Percentiles rank a stretch among this genome's conserved stretches.
Evolutionary conservation across 139 green algal species (phyloP).

Genomic region (Volvox africanus): DNA sequence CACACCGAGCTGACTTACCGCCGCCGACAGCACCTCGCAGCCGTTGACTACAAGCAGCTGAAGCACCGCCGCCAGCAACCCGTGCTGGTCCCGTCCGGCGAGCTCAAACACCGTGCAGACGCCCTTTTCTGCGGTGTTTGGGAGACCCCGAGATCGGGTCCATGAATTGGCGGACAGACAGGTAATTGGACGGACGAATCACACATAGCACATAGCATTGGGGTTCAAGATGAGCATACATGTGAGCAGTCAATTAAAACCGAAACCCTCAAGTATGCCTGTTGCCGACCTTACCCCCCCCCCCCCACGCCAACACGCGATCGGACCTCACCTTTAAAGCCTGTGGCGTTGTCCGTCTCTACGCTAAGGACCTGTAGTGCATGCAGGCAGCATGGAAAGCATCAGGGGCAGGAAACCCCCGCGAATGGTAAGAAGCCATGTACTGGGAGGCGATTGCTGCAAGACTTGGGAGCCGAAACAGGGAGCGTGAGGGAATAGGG

Average conservation of each 20-base stretch:
- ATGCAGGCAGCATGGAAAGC: background rate
- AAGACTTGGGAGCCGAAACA: no score
- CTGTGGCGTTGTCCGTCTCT: constrained; percentile 34
- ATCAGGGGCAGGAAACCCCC: background rate
- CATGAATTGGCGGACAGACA: background rate
- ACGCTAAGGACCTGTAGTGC: constrained; percentile 75
- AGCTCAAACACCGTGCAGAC: constrained; percentile 88
- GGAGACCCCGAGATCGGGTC: background rate
- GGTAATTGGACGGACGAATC: no score
- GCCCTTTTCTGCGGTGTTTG: constrained; percentile 28
- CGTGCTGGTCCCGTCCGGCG: constrained; percentile 82
- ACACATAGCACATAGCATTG: no score
- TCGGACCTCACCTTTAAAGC: constrained; percentile 30
- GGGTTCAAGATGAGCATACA: no score
- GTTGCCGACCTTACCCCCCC: background rate
- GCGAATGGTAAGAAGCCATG: no score
- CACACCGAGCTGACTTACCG: constrained; percentile 63
- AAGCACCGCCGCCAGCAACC: constrained; percentile 89
- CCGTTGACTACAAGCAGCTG: constrained; percentile 83
- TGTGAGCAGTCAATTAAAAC: no score
- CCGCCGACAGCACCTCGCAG: constrained; percentile 88
- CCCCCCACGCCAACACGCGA: background rate
- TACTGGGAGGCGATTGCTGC: no score
- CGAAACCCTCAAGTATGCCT: no score
- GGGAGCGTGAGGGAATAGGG: no score